Percentiles rank a stretch among this genome's conserved stretches.
Conservation (phyloP, 176 grass and related monocot species). For the Aegilops sharonensis region DNA sequence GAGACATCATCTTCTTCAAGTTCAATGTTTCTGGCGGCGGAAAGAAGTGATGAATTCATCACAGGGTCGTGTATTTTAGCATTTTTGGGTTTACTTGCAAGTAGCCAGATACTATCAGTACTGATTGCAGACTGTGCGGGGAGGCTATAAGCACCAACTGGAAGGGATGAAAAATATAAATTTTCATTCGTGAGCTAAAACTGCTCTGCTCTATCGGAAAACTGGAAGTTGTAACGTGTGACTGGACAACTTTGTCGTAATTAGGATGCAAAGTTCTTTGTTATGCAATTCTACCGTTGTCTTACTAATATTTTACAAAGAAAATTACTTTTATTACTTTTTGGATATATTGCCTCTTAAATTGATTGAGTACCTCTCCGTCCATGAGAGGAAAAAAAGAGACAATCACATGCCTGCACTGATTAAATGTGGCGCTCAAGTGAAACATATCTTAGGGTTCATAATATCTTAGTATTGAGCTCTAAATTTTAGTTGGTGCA, state of each 20-base stretch:
- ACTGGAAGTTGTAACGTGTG: too few species aligned
- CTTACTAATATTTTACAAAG: not conserved
- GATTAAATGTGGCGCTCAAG: too few species aligned
- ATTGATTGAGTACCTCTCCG: too few species aligned
- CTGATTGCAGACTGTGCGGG: constrained; percentile 2
- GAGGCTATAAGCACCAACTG: not conserved
- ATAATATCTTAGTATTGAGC: not conserved
- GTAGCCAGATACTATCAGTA: not conserved
- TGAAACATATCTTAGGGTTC: too few species aligned
- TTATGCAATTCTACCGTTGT: not conserved
- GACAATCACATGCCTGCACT: too few species aligned
- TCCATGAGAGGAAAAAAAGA: too few species aligned
- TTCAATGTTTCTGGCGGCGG: constrained; percentile 97
- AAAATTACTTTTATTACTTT: not conserved
- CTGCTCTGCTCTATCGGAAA: too few species aligned
- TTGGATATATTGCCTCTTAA: too few species aligned
- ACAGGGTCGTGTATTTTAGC: constrained; percentile 9
- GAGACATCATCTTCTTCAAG: constrained; percentile 96
- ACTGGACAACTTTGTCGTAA: too few species aligned
- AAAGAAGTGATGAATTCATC: constrained; percentile 64
- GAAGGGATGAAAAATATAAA: not conserved
- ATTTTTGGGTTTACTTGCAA: constrained; percentile 21
- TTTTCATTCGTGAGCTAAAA: not conserved
- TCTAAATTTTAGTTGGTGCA: too few species aligned
- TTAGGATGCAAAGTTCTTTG: not conserved